A percentile compares a stretch with the other conserved stretches of the same genome.
Evolutionary conservation across 163 green algal species (phyloP).

Genomic region (Volvox carteri): DNA sequence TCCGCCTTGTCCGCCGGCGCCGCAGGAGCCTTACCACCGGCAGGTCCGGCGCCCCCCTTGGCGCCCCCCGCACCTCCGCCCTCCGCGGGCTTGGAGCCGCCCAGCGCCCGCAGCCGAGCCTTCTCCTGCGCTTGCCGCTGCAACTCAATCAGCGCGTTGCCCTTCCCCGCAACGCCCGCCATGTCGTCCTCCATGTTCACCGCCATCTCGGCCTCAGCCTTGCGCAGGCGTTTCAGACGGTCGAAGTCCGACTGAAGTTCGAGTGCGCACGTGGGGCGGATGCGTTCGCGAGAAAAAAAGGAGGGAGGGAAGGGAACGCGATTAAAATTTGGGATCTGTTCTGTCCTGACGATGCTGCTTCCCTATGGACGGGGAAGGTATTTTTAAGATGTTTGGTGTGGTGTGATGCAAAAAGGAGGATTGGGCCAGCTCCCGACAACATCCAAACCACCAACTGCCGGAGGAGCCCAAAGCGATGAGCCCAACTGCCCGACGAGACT

Average conservation of each 20-base stretch:
- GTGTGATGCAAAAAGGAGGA: too few species aligned
- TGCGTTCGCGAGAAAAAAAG: too few species aligned
- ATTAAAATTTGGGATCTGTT: background rate
- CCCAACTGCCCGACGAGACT: too few species aligned
- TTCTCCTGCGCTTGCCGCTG: conserved; percentile 64
- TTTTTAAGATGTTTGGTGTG: too few species aligned
- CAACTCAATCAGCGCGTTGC: conserved; percentile 81
- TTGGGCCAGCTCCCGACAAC: too few species aligned
- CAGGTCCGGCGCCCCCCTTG: conserved; percentile 5
- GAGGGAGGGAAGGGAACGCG: background rate
- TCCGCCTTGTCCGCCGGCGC: background rate
- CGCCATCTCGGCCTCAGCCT: conserved; percentile 75
- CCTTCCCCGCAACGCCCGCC: conserved; percentile 72
- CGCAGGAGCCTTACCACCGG: background rate
- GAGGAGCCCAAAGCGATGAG: too few species aligned
- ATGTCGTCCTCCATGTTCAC: conserved; percentile 79
- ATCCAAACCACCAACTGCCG: too few species aligned
- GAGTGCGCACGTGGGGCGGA: background rate
- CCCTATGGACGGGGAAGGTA: too few species aligned
- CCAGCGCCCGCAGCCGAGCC: conserved; percentile 33
- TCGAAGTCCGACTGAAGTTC: conserved; percentile 68
- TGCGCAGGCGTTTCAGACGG: conserved; percentile 69
- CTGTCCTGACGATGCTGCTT: too few species aligned
- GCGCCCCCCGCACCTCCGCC: conserved; percentile 19
- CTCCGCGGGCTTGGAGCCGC: conserved; percentile 38